Base-by-base conservation (phyloP, 2,329 filamentous ascomycete genomes). In the Colletotrichum lentis region DNA sequence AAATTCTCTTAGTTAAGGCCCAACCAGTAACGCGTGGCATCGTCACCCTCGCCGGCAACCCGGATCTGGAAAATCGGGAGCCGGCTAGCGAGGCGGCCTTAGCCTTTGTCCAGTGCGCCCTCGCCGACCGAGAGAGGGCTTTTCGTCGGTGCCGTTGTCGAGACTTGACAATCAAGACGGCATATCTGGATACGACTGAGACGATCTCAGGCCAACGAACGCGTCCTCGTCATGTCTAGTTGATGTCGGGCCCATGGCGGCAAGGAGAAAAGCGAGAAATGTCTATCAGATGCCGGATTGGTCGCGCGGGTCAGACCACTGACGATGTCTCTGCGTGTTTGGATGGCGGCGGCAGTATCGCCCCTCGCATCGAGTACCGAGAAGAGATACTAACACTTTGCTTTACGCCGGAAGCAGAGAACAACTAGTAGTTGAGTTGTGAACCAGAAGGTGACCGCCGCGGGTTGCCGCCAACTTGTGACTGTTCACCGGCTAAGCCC, bases 391-490 rank as follows among this genome's bases (percentile, higher is more conserved):
- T 12, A 37, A 39, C 10, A 16, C 22, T 8, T 39, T 22, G 18
- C n/a, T 22, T 6, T 14, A 41, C 3, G 49, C 7, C 5, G 16
- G 37, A 37, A 14, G 10, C 11, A 35, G n/a, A 22, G 16, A 11
- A 53, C 1, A 11, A 11, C 12, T 31, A 18, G 27, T 11, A 18
- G 31, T n/a, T 12, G 10, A 20, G 11, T 31, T 53, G n/a, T 4
- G 43, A 24, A 22, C 35, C 12, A 46, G 37, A 27, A 57, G 52
- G 59, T 37, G 57, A 52, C 59, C 35, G 35, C 11, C 56, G 56
- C 52, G 64, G 53, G 20, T 46, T 39, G 39, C 14, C 31, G 31
- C 20, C 14, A 16, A 27, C 22, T 20, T 31, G 37, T 10, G 10
- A n/a, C 35, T 14, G 46, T 52, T 27, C 31, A 11, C 18, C 24